Percentiles rank a stretch among this genome's conserved stretches.
These are phyloP conservation scores for Epichloe bromicola DNA, from an alignment of 2,329 filamentous ascomycete genomes.

Conservation along the genomic window DNA sequence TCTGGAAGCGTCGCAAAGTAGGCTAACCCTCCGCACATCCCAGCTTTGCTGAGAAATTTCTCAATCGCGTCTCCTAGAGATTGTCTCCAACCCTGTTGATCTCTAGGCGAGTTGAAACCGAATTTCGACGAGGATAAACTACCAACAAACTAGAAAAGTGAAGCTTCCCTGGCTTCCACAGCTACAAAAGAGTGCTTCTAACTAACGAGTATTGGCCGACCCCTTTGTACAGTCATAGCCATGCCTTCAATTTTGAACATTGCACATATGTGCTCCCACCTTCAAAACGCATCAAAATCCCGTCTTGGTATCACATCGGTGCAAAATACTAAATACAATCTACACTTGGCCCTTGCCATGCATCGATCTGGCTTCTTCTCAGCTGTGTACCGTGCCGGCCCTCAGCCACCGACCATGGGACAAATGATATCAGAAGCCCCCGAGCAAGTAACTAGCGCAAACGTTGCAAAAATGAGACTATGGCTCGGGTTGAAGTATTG, in stretches of 20 bases:
- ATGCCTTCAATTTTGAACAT: slow-evolving; percentile 52
- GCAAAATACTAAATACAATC: slow-evolving; percentile 67
- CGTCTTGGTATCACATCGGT: slow-evolving; percentile 75
- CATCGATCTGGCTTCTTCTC: slow-evolving; percentile 75
- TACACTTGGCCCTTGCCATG: slow-evolving; percentile 60
- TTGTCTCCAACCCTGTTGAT: too few species aligned
- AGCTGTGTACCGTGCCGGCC: slow-evolving; percentile 59
- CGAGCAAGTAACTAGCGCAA: slow-evolving; percentile 50
- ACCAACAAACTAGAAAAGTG: too few species aligned
- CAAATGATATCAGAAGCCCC: slow-evolving; percentile 31
- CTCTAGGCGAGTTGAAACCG: too few species aligned
- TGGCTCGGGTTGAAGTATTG: slow-evolving; percentile 90
- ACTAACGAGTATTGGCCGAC: not conserved
- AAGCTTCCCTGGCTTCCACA: too few species aligned
- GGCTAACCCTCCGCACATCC: too few species aligned
- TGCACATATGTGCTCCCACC: slow-evolving; percentile 72
- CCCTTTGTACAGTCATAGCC: slow-evolving; percentile 6
- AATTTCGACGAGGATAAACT: too few species aligned
- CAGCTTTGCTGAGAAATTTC: too few species aligned
- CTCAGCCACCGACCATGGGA: slow-evolving; percentile 36
- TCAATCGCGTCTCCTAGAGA: too few species aligned
- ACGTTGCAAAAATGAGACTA: slow-evolving; percentile 60
- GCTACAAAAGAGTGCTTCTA: too few species aligned
- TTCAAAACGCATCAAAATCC: slow-evolving; percentile 80
- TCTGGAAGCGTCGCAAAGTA: too few species aligned